Evolutionary conservation across 148 eudicot species (phyloP), one percentile per base, ranked within the genome.

Genomic region (Camellia granthamiana): DNA sequence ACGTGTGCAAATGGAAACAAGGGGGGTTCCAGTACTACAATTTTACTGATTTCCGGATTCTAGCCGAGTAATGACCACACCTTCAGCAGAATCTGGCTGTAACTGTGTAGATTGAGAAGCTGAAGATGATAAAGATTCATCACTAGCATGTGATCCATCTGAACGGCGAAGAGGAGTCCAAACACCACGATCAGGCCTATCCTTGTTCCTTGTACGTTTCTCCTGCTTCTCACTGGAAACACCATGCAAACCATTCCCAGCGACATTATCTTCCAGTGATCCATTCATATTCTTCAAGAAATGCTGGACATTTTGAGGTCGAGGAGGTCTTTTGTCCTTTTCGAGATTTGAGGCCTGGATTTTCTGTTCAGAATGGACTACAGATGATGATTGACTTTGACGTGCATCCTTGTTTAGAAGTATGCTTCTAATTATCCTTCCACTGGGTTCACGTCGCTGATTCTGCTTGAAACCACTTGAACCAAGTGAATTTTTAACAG

Each of bases 141-240:
- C 85, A 80, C 90, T 87, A 68, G 91, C 78, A 79, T 84, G 91
- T 76, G 88, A 82, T 79, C 90, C 83, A 81, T 92, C 97, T 44
- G 97, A 87, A 84, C 88, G 91, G 58, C 95, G 90, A 65, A 90
- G 87, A 77, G 98, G 87, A 77, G 98, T 71, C 97, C 97, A 93
- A 75, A 93, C 91, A 77, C 94, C 97, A 84, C 91, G 97, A 87
- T 94, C 98, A 84, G 90, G 92, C 85, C 97, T 91, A 78, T 94
- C 98, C 86, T 84, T 91, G 73, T 92, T 92, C 82, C 95, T 88
- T 49, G 90, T 84, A 49, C 95, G 94, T 76, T 85, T 90, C 78
- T 95, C 92, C 78, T 87, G 97, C 86, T 87, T 94, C 59, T 92
- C 98, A 69, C 85, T 51, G 77, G 80, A 78, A 38, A 81, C 75